Base-by-base conservation (phyloP, 1,284 basidiomycete species). In the Abortiporus biennis region DNA sequence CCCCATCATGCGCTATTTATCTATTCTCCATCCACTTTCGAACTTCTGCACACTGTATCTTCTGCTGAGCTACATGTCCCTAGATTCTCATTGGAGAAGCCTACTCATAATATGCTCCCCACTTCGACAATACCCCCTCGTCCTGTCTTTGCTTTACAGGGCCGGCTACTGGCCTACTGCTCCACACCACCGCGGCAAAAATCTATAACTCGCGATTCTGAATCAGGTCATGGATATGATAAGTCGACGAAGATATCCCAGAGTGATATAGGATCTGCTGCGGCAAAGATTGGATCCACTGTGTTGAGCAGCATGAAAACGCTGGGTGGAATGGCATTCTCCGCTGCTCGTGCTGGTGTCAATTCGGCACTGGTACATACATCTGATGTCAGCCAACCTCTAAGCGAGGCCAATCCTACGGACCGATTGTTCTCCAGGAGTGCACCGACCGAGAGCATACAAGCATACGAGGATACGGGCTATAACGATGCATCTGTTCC, bases 241-340 rank as follows among this genome's bases (percentile, higher is more conserved):
- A n/a, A n/a, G n/a, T n/a, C n/a, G n/a, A n/a, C n/a, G n/a, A 42
- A 48, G 11, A 45, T 57, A 34, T 53, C 64, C 2, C 69, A 70
- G 42, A 63, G 68, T 1, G 78, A 80, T 35, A 54, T 82, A 1
- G 72, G 77, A 17, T 68, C 59, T 47, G 69, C 74, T 3, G 80
- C 79, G 4, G 52, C 74, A 40, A 78, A 72, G 51, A 69, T 80
- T 2, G 79, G 80, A 31, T 78, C 76, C 22, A 74, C 67, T 17
- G 69, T 84, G 8, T 57, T 84, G 40, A 78, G 70, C 49, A 78
- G 83, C 24, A 74, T 85, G 72, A 75, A 71, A 55, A 70, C 71
- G 4, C 55, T 85, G 3, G 76, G 83, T 1, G 79, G 80, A n/a
- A 64, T 78, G 52, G 82, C 81, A 0, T 69, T 72, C 35, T 69